A percentile compares a stretch with the other conserved stretches of the same genome.
These are phyloP conservation scores for Ilyonectria mors-panacis DNA, from an alignment of 2,329 filamentous ascomycete species.

Conservation along the genomic window DNA sequence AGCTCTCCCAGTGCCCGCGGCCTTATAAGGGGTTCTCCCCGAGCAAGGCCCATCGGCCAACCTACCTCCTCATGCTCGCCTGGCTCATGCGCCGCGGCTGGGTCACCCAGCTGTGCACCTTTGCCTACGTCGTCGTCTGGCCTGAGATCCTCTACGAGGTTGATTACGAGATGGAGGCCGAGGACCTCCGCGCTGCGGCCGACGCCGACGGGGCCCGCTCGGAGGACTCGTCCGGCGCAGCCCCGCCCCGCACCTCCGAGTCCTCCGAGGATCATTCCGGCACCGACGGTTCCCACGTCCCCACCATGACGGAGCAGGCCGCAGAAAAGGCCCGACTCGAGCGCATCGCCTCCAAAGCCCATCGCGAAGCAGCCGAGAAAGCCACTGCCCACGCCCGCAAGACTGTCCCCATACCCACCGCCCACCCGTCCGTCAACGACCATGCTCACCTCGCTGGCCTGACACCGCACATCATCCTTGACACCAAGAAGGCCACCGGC, in stretches of 20 bases:
- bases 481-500: conserved; percentile 83
- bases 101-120: conserved; percentile 94
- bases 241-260: conserved; percentile 45
- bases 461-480: conserved; percentile 78
- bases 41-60: conserved; percentile 86
- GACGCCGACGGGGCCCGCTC: conserved; percentile 37
- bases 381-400: conserved; percentile 70
- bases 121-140: conserved; percentile 88
- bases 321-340: conserved; percentile 74
- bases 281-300: conserved; percentile 43
- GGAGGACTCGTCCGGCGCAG: conserved; percentile 38
- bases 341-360: conserved; percentile 69
- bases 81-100: conserved; percentile 95
- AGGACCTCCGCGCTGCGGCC: conserved; percentile 67
- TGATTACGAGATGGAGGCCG: conserved; percentile 77
- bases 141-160: conserved; percentile 88
- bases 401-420: conserved; percentile 63
- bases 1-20: conserved; percentile 84
- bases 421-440: conserved; percentile 70
- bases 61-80: conserved; percentile 91
- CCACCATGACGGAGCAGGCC: conserved; percentile 67
- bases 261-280: conserved; percentile 46
- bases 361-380: conserved; percentile 69
- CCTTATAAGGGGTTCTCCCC: conserved; percentile 89
- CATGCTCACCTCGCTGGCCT: conserved; percentile 71